These are phyloP conservation scores for Farysia itapuensis DNA, from an alignment of 1,284 basidiomycete genomes.

Conservation along the genomic window DNA sequence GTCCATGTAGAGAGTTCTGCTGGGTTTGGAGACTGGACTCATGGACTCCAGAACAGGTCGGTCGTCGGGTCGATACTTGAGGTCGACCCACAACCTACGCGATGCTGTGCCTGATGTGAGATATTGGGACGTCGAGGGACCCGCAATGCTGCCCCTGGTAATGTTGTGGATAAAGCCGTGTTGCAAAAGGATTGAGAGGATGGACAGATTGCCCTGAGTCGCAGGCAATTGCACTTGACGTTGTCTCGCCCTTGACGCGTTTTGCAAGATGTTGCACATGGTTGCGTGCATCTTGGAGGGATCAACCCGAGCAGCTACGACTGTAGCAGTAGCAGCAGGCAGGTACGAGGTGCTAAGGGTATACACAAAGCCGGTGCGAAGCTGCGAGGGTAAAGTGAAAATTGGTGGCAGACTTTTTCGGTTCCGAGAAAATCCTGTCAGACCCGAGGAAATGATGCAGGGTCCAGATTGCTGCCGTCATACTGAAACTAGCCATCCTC, in stretches of 20 bases:
- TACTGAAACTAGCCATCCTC: too few species aligned
- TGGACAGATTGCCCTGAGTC: conserved; percentile 77
- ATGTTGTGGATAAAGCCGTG: conserved; percentile 80
- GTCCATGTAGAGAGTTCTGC: conserved; percentile 74
- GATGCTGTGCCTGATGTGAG: conserved; percentile 61
- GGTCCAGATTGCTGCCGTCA: too few species aligned
- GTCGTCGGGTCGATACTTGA: conserved; percentile 81
- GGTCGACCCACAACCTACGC: conserved; percentile 74
- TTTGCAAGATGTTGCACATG: conserved; percentile 80
- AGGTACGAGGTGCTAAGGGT: too few species aligned
- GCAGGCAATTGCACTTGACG: conserved; percentile 73
- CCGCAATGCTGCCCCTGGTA: conserved; percentile 73
- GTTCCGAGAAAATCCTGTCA: too few species aligned
- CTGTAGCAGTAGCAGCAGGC: too few species aligned
- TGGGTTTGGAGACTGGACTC: conserved; percentile 74
- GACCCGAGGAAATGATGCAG: too few species aligned
- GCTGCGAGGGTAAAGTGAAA: too few species aligned
- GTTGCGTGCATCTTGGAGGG: conserved; percentile 65
- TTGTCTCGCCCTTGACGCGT: conserved; percentile 81
- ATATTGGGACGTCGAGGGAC: conserved; percentile 70
- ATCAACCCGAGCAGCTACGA: background rate
- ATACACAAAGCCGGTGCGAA: too few species aligned
- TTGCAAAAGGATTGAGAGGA: conserved; percentile 80
- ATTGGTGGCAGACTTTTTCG: too few species aligned
- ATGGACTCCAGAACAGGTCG: conserved; percentile 74